Conservation (phyloP, 306 rosid genomes). For the Ammopiptanthus mongolicus region DNA sequence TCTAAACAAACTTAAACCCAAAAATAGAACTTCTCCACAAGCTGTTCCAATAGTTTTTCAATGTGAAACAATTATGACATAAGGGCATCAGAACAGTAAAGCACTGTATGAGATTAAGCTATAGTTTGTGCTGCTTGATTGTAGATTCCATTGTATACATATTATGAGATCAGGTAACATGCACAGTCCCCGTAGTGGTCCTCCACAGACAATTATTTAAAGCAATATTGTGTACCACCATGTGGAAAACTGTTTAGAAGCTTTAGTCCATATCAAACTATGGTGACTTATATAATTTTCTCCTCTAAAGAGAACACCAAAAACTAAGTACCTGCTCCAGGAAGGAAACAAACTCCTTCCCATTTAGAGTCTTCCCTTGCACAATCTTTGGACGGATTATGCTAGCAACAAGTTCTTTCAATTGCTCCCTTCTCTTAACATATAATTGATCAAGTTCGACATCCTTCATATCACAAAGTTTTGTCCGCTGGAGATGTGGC, state of each 20-base stretch:
- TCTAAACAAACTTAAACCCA: slow-evolving; percentile 1
- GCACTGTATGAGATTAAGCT: neutral
- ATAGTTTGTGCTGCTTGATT: neutral
- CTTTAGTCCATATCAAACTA: slow-evolving; percentile 4
- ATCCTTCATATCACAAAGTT: slow-evolving; percentile 95
- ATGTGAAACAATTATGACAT: neutral
- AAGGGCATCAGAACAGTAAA: neutral
- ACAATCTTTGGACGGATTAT: slow-evolving; percentile 87
- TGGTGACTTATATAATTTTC: neutral
- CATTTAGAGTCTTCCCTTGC: slow-evolving; percentile 69
- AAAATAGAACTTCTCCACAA: neutral
- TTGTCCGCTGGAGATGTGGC: slow-evolving; percentile 96
- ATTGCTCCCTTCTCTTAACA: slow-evolving; percentile 68
- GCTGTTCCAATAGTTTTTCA: neutral
- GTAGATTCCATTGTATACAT: neutral
- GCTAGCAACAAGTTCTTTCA: slow-evolving; percentile 76
- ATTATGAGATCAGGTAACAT: neutral
- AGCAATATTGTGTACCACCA: neutral
- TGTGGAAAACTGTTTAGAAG: slow-evolving; percentile 3
- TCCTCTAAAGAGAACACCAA: neutral
- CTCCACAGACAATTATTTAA: neutral
- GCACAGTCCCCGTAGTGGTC: neutral
- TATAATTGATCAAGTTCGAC: slow-evolving; percentile 71
- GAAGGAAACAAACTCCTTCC: slow-evolving; percentile 84
- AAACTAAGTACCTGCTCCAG: slow-evolving; percentile 67